Base-by-base conservation (phyloP, 768 basidiomycete species). In the Mycena kentingensis region DNA sequence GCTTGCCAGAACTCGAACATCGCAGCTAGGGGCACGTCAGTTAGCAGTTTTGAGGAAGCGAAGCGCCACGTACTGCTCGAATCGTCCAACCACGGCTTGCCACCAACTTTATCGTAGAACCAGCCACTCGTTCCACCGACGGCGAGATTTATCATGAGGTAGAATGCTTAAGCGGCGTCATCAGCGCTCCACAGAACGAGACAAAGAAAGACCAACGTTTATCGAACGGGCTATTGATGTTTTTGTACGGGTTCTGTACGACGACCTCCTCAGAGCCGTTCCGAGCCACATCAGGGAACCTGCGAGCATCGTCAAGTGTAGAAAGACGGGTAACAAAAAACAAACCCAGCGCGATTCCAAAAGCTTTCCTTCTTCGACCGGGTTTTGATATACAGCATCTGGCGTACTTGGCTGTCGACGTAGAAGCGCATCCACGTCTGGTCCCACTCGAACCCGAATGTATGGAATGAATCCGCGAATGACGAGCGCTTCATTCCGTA, bases 91-190 rank as follows among this genome's bases (percentile, higher is more conserved):
- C 90, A 91, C 15, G 88, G 85, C 67, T 93, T 91, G 48, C 67
- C 75, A 29, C 88, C 90, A 3, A 82, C 71, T 5, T 74, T 77
- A 63, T 96, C 93, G 0, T 89, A 89, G 80, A 94, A 95, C 88
- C 87, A 94, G 21, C 93, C 93, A 54, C 81, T 85, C 46, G 88
- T 93, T 0, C 90, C 91, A 0, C 93, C 93, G 0, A 77, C 90
- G 0, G 85, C 88, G 8, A 94, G 70, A 59, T 87, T 75, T 49
- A 94, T 73, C 44, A 88, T 79, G 19, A 94, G 67, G 74, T 90
- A 93, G 67, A 96, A 94, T 2, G 79, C 84, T 86, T 55, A 51
- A 42, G 0, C 15, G 55, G 77, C 57, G 27, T 32, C 46, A 38
- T 48, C n/a, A 37, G n/a, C 5, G 75, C 78, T 25, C 73, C 5